Base-by-base conservation (phyloP, 2,329 filamentous ascomycete species). In the Hymenoscyphus scutula region DNA sequence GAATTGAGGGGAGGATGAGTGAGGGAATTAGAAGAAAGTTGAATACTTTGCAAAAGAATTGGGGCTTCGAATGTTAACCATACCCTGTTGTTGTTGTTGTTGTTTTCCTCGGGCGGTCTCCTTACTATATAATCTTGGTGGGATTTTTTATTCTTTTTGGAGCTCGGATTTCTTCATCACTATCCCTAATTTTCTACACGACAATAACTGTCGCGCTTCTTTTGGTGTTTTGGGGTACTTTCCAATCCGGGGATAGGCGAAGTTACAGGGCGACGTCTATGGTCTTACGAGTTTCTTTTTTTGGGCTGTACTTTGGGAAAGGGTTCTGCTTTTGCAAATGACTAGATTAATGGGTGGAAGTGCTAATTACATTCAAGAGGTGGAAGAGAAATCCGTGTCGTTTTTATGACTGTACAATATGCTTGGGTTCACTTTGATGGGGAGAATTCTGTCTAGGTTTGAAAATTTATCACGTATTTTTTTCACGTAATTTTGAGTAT, bases 1-100 rank as follows among this genome's bases (percentile, higher is more conserved):
- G 82, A 34, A 74, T 79, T 15, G 76, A 80, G 37, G 81, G 79
- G 54, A 77, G 81, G 25, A 80, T 85, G 67, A 80, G 80, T 6
- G 82, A 84, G 66, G 82, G 82, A 8, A 81, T 84, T 63, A 77
- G 79, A 48, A 77, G 77, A 61, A 85, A 85, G 72, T 75, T 85
- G 27, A 79, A 81, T 62, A 77, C 77, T 5, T 67, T 76, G 48
- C 64, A 69, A 41, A 65, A 64, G 29, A 74, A 68, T 53, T 76
- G 74, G 74, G 69, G 69, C 29, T 51, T 55, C 37, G 59, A 56
- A 34, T 25, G 29, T 38, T 34, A 15, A 38, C 41, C n/a, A 25
- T 45, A 45, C 41, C 41, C 23, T 45, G 30, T 32, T 34, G 32
- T 48, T n/a, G n/a, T n/a, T n/a, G n/a, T n/a, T n/a, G n/a, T n/a